phyloP scores from a whole-genome alignment of 495 filamentous ascomycete species.

The Neurospora hispaniola region DNA sequence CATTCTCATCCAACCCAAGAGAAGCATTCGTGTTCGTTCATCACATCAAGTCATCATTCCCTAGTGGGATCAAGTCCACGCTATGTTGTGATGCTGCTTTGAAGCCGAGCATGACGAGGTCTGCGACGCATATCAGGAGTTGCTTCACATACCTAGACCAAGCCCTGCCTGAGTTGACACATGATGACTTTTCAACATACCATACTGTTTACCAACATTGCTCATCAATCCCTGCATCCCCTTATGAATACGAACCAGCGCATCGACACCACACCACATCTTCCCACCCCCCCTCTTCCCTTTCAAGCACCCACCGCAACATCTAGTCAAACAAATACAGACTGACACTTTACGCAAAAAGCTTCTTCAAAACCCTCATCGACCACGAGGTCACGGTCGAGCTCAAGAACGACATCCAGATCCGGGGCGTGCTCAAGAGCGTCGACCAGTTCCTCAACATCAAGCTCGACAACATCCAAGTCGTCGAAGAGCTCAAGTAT shows the following conservation, averaged over 20 bases:
- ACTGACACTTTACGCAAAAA: constrained; percentile 19
- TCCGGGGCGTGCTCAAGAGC: constrained; percentile 86
- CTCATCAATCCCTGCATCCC: background rate
- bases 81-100: background rate
- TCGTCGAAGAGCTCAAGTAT: constrained; percentile 83
- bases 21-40: background rate
- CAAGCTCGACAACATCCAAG: constrained; percentile 89
- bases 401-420: constrained; percentile 97
- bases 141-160: background rate
- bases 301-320: background rate
- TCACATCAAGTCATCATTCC: background rate
- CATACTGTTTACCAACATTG: background rate
- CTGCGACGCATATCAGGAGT: background rate
- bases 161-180: background rate
- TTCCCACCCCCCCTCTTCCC: background rate
- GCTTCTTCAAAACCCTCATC: constrained; percentile 99
- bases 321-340: background rate
- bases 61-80: background rate
- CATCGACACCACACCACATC: background rate
- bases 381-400: constrained; percentile 93
- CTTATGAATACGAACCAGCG: background rate
- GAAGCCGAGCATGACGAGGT: background rate
- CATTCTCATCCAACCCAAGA: background rate
- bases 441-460: constrained; percentile 99
- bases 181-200: background rate